phyloP scores from a whole-genome alignment of 495 filamentous ascomycete genomes.

The Rhizodiscina lignyota region DNA sequence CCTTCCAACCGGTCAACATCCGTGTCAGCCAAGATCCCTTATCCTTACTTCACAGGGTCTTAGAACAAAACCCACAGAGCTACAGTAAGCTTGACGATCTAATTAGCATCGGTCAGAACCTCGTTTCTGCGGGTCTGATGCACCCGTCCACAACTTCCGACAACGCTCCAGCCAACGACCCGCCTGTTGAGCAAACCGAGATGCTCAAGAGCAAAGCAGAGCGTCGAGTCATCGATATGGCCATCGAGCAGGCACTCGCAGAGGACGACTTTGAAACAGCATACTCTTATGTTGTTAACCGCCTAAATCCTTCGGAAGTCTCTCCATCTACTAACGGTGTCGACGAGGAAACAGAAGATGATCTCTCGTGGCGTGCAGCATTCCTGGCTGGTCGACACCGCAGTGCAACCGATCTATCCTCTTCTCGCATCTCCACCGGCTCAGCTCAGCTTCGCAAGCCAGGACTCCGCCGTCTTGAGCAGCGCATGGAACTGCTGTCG shows the following conservation, averaged over 20 bases:
- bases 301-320: conserved; percentile 16
- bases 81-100: conserved; percentile 82
- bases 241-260: conserved; percentile 67
- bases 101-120: conserved; percentile 55
- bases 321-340: not conserved
- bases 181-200: conserved; percentile 1
- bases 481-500: conserved; percentile 82
- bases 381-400: conserved; percentile 75
- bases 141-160: conserved; percentile 1
- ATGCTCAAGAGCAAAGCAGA: conserved; percentile 27
- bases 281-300: conserved; percentile 81
- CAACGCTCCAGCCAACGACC: conserved; percentile 3
- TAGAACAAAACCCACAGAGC: conserved; percentile 71
- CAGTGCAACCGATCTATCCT: conserved; percentile 22
- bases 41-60: conserved; percentile 64
- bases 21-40: conserved; percentile 76
- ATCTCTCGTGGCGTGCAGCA: conserved; percentile 84
- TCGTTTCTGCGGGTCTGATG: conserved; percentile 53
- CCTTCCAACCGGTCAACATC: conserved; percentile 80
- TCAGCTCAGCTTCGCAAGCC: conserved; percentile 26
- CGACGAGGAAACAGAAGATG: conserved; percentile 34
- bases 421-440: conserved; percentile 24
- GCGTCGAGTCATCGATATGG: conserved; percentile 67
- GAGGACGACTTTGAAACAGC: conserved; percentile 94
- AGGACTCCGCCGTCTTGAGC: conserved; percentile 45